Evolutionary conservation across 2,329 filamentous ascomycete genomes (phyloP), one percentile per base, ranked within the genome.

Genomic region (Alternaria brassicicola): DNA sequence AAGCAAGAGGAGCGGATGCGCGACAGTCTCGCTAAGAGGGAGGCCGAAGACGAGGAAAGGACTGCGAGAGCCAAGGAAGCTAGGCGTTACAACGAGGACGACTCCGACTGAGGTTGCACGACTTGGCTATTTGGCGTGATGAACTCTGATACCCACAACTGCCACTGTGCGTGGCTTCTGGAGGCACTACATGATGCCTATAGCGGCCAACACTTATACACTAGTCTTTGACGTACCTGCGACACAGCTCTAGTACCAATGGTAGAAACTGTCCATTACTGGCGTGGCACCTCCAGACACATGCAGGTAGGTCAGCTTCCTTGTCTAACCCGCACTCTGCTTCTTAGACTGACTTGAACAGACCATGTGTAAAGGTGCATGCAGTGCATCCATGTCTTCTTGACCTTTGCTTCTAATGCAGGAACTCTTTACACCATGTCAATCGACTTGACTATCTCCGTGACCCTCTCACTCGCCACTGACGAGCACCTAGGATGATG

Each of bases 1-100:
- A 88, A 87, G 63, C 90, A 96, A 75, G 92, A 95, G 73, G 91
- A 94, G 77, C 83, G 88, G 61, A 74, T 82, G 65, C 80, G 78
- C 52, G 80, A 81, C 54, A 76, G 63, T 17, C 66, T 81, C 56
- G 73, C 76, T 38, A 77, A 80, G 66, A 76, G 76, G 55, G 75
- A 74, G 42, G 70, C 70, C 13, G 75, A 78, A 45, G 75, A 77
- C 38, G 73, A 75, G 13, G 64, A 69, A 47, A 68, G 58, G 42
- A 58, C 59, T 26, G 66, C 70, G 30, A 62, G 57, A 46, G 68
- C 67, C 12, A 67, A 65, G 45, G 69, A 73, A 25, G 63, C 64
- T 35, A 62, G 70, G 48, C 60, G 67, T 28, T 66, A 72, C 25
- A 61, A 60, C 19, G 64, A 70, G 35, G 70, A 73, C 9, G 67